These are phyloP conservation scores for Austroboletus novae-zelandiae DNA, from an alignment of 1,284 basidiomycete species.

Conservation along the genomic window DNA sequence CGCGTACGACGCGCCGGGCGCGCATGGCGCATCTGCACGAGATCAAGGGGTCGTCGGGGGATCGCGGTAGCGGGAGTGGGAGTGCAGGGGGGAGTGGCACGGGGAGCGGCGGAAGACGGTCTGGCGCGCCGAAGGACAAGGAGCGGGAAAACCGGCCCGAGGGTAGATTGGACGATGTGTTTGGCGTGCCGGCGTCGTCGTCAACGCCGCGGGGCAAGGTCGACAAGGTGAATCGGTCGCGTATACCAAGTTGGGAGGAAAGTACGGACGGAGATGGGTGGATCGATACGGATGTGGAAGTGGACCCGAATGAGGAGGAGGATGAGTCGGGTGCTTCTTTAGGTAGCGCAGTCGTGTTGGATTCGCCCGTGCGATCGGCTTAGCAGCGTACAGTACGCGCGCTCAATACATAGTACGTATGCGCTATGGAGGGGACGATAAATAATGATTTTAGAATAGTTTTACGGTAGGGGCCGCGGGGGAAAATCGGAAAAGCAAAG, in stretches of 20 bases:
- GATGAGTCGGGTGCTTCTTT: slow-evolving; percentile 9
- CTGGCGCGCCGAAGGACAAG: slow-evolving; percentile 7
- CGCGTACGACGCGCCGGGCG: slow-evolving; percentile 53
- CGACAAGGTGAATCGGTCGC: background rate
- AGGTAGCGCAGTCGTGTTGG: slow-evolving; percentile 13
- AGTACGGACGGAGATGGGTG: slow-evolving; percentile 22
- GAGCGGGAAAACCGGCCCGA: slow-evolving; percentile 11
- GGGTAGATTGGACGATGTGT: slow-evolving; percentile 12
- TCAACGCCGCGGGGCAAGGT: background rate
- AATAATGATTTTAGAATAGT: too few species aligned
- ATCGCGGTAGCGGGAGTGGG: slow-evolving; percentile 6
- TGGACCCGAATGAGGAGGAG: slow-evolving; percentile 10
- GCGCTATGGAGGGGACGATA: too few species aligned
- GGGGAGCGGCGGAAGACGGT: slow-evolving; percentile 3
- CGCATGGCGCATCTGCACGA: slow-evolving; percentile 72
- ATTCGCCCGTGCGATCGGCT: background rate
- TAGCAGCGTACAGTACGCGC: too few species aligned
- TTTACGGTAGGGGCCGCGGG: too few species aligned
- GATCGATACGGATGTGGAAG: slow-evolving; percentile 30
- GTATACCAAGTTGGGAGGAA: slow-evolving; percentile 9
- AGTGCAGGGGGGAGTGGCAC: background rate
- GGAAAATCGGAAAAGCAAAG: too few species aligned
- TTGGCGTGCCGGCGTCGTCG: background rate
- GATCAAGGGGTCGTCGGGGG: slow-evolving; percentile 36
- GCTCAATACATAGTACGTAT: too few species aligned